Evolutionary conservation across 2,329 filamentous ascomycete species (phyloP), one percentile per base, ranked within the genome.

Genomic region (Alternaria hordeiaustralica): DNA sequence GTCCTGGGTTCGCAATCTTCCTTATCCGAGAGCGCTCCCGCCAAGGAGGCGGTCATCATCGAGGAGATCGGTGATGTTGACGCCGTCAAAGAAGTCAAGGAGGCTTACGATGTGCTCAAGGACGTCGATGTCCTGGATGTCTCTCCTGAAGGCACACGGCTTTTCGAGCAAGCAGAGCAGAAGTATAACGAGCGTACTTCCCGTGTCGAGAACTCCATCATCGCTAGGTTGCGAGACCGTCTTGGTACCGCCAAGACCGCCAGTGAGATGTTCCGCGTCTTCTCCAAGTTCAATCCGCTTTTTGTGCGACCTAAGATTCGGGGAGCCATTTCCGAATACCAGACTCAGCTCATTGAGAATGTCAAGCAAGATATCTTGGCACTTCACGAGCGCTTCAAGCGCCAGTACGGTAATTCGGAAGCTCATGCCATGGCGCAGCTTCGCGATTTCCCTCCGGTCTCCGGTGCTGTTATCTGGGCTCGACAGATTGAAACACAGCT

Each of bases 251-350:
- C 96, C 12, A 97, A 97, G 85, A 97, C 94, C 66, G 96, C 96
- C 44, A 98, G 97, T 77, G 96, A 99, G 82, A 99, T 99, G 96
- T 99, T 99, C 80, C 92, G 96, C 58, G 96, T 99, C 65, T 99
- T 99, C 80, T 98, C 96, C 57, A 98, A 98, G 79, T 99, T 99
- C 87, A 99, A 99, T 78, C 96, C 96, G 2, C 89, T 99, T 28
- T 97, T 99, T 72, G 95, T 99, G 60, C 90, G 96, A 63, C 96
- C 96, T n/a, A 99, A 99, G 86, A 98, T 99, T 82, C 91, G 96
- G 69, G 94, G 96, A 70, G 96, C 96, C 59, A 99, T 99, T 75
- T 92, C 94, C 46, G 95, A 99, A 82, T 99, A 99, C 78, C 96
- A 99, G 80, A 96, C 95, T 5, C 94, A 97, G 80, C 89, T 99